A percentile compares a stretch with the other conserved stretches of the same genome.
phyloP scores from a whole-genome alignment of 768 basidiomycete species.

The Agaricus blazei region DNA sequence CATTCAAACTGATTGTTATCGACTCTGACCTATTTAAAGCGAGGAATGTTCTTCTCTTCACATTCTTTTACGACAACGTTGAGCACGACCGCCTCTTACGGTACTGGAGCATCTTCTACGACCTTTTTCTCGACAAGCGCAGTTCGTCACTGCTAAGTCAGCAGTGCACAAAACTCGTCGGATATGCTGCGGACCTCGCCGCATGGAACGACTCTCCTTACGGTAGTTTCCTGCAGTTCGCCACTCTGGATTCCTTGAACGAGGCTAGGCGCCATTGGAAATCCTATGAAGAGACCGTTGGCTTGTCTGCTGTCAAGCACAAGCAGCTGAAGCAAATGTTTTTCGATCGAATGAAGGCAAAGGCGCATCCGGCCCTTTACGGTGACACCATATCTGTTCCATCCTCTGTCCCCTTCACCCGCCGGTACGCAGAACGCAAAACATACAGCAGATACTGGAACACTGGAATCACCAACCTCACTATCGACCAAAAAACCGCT shows the following conservation, averaged over 20 bases:
- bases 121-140: conserved; percentile 37
- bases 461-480: conserved; percentile 32
- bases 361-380: too few species aligned
- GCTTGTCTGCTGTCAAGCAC: too few species aligned
- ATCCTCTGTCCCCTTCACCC: conserved; percentile 32
- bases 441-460: conserved; percentile 31
- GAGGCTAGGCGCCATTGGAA: conserved; percentile 38
- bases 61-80: conserved; percentile 32
- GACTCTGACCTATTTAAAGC: conserved; percentile 27
- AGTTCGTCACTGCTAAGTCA: conserved; percentile 26
- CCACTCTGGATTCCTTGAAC: conserved; percentile 30
- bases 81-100: conserved; percentile 6
- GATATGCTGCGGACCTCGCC: conserved; percentile 24
- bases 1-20: neutral
- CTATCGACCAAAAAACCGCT: conserved; percentile 14
- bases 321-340: too few species aligned
- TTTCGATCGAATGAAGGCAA: neutral
- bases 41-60: conserved; percentile 42
- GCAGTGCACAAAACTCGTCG: conserved; percentile 35
- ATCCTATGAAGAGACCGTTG: conserved; percentile 4
- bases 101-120: conserved; percentile 46
- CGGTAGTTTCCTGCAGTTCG: conserved; percentile 29
- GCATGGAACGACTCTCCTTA: conserved; percentile 38
- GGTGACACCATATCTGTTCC: conserved; percentile 10
- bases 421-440: conserved; percentile 10